Evolutionary conservation across 106 monocot species (phyloP).

Genomic region (Dendrobium catenatum): DNA sequence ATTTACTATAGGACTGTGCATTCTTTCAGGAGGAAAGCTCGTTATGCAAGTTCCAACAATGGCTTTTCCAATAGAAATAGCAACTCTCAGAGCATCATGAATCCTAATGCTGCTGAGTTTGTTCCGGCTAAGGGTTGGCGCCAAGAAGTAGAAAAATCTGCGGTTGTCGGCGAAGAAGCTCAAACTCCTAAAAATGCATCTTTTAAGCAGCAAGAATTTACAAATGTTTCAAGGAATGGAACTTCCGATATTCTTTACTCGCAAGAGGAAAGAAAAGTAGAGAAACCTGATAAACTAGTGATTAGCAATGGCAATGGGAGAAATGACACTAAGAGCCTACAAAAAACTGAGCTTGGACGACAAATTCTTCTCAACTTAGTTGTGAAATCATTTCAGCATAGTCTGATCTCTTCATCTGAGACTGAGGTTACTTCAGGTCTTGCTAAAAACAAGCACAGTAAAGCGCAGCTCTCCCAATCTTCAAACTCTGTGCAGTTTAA

Average conservation of each 20-base stretch:
- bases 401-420: conserved; percentile 26
- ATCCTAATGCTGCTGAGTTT: conserved; percentile 90
- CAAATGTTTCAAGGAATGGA: conserved; percentile 8
- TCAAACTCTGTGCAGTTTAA: background rate
- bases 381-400: conserved; percentile 64
- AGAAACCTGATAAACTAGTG: conserved; percentile 21
- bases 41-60: conserved; percentile 16
- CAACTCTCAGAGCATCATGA: conserved; percentile 46
- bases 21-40: conserved; percentile 47
- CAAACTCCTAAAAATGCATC: conserved; percentile 10
- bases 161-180: background rate
- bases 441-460: conserved; percentile 13
- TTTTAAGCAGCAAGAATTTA: background rate
- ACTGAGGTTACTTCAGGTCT: background rate
- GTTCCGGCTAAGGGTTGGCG: conserved; percentile 54
- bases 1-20: conserved; percentile 51
- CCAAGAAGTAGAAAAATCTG: conserved; percentile 14
- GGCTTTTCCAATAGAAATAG: conserved; percentile 16
- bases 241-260: background rate
- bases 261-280: conserved; percentile 20
- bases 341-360: conserved; percentile 64
- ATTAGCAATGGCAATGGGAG: conserved; percentile 28
- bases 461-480: background rate
- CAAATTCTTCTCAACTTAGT: conserved; percentile 88
- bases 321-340: conserved; percentile 10